Evolutionary conservation across 306 rosid genomes (phyloP), one percentile per base, ranked within the genome.

Genomic region (Gastrolobium villosum): DNA sequence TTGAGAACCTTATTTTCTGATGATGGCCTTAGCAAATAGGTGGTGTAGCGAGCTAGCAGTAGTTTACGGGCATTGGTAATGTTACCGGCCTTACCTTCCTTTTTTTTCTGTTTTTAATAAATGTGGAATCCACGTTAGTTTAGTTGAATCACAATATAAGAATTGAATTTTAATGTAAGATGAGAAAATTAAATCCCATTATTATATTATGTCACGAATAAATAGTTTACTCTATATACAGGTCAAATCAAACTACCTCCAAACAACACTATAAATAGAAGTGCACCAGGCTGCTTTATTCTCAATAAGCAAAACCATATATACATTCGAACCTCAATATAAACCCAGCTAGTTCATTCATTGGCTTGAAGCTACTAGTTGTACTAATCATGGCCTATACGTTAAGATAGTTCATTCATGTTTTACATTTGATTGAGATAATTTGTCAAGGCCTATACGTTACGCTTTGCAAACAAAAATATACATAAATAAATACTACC

Each of bases 321-420:
- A 53, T 28, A 28, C 30, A 56, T 46, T 7, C 36, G 14, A 61
- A 35, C 62, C 32, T 35, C 4, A 26, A 28, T 41, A 55, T 7
- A 7, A 53, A 20, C 26, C 36, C 5, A 3, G 7, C 2, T 26
- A 0, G 15, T 55, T 56, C 78, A n/a, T n/a, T n/a, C n/a, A 57
- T 45, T 57, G 35, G 8, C 53, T 67, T 5, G 5, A 76, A 76
- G 43, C 57, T 46, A 26, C 6, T 57, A 20, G 26, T 45, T 46
- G 40, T 28, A 36, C 39, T 1, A 15, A 10, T 31, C 68, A 86
- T 88, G 92, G 86, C n/a, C n/a, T n/a, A n/a, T n/a, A n/a, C n/a
- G n/a, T n/a, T n/a, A n/a, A n/a, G n/a, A n/a, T n/a, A n/a, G n/a
- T n/a, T n/a, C n/a, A n/a, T n/a, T n/a, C n/a, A n/a, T n/a, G n/a